phyloP scores from a whole-genome alignment of 1,284 basidiomycete genomes.

The Coriolopsis trogii region DNA sequence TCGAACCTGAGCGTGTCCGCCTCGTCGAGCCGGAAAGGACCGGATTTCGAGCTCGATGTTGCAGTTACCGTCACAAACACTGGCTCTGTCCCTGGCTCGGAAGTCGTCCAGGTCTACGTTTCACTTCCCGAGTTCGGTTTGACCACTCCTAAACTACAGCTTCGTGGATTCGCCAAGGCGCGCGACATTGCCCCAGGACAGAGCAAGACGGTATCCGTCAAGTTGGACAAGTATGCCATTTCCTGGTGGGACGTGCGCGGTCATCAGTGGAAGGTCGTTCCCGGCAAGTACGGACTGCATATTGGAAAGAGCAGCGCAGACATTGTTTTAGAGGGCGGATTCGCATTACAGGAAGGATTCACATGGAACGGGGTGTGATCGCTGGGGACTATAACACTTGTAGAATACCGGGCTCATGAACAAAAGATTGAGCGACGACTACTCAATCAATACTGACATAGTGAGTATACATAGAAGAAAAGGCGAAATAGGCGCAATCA shows the following conservation, averaged over 20 bases:
- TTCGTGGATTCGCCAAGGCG: conserved; percentile 65
- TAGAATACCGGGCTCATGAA: too few species aligned
- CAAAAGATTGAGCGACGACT: too few species aligned
- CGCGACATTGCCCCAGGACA: conserved; percentile 48
- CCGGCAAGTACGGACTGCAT: conserved; percentile 48
- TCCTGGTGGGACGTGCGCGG: conserved; percentile 56
- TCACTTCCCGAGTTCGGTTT: conserved; percentile 55
- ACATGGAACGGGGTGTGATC: conserved; percentile 52
- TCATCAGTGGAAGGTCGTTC: conserved; percentile 45
- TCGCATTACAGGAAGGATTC: conserved; percentile 43
- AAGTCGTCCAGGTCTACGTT: conserved; percentile 72
- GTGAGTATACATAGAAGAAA: background rate
- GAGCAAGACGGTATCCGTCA: conserved; percentile 42
- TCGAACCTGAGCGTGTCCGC: conserved; percentile 45
- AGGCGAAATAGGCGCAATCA: background rate
- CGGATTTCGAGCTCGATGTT: conserved; percentile 39
- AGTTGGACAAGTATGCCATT: conserved; percentile 61
- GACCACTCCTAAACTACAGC: conserved; percentile 56
- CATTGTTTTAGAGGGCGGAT: conserved; percentile 40
- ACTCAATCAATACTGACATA: too few species aligned
- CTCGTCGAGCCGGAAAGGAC: conserved; percentile 24
- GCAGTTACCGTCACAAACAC: conserved; percentile 58
- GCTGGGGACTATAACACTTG: too few species aligned
- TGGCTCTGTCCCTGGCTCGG: conserved; percentile 58
- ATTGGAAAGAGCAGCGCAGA: conserved; percentile 53